Base-by-base conservation (phyloP, 2,329 filamentous ascomycete species). In the Botrytis galanthina region DNA sequence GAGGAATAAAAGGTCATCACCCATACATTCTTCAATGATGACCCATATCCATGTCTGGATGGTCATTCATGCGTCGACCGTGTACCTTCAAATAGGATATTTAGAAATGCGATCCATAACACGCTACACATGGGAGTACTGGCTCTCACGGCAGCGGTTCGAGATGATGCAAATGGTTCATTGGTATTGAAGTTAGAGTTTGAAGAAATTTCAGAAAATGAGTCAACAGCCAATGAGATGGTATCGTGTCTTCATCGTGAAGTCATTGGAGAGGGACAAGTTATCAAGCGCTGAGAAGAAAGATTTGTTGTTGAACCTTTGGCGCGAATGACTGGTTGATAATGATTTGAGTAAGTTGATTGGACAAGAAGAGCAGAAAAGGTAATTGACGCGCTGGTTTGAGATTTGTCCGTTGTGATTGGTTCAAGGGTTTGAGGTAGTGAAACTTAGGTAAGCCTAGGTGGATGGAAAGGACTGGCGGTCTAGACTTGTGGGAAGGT, bases 1-100 rank as follows among this genome's bases (percentile, higher is more conserved):
- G 32, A 68, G 22, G 48, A 12, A 35, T 9, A 20, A 61, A 70
- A 61, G 68, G 39, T 14, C 68, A 29, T 37, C 39, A 32, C 48
- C 22, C 57, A 46, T n/a, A 7, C 51, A 60, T 51, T 64, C 61
- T 61, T 42, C 71, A 46, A 51, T 32, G 48, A 60, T 54, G 22
- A 26, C 42, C 46, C n/a, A 54, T 42, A 35, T 20, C 57, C 51
- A 64, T 57, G 46, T 37, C 39, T 59, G 46, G 14, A 74, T 42
- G 54, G 70, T 39, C 62, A 64, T 71, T 73, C 70, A 70, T 72
- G 75, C 73, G 73, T 78, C 73, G 79, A 69, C 78, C 78, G 46
- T 78, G 78, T 78, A 74, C 74, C 78, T 77, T 77, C 78, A 79
- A 80, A 81, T 80, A 78, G 76, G 73, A 76, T 61, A 59, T 46